Conservation (phyloP, 2,329 filamentous ascomycete genomes). For the Ophiocordyceps camponoti-floridani region DNA sequence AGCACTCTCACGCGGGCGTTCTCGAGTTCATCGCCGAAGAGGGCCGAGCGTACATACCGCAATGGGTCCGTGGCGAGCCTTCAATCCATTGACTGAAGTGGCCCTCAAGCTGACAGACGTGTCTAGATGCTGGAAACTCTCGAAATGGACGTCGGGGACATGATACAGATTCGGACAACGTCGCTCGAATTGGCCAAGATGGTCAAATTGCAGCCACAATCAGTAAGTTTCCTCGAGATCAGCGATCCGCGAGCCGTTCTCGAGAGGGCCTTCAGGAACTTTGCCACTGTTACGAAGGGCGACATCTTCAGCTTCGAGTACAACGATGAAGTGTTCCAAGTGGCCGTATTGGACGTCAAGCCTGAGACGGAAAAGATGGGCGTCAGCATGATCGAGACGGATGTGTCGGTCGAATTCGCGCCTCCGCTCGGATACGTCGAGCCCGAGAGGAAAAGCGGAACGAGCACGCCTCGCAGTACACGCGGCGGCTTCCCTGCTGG, state of each 20-base stretch:
- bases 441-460: conserved; percentile 61
- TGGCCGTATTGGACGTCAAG: conserved; percentile 87
- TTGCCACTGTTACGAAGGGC: conserved; percentile 80
- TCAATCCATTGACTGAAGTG: neutral
- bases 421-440: conserved; percentile 89
- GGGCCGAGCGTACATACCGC: conserved; percentile 85
- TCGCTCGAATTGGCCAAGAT: conserved; percentile 78
- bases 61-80: conserved; percentile 50
- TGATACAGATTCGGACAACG: conserved; percentile 89
- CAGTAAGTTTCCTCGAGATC: conserved; percentile 85
- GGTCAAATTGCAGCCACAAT: conserved; percentile 94
- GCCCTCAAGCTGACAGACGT: conserved; percentile 5
- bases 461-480: conserved; percentile 62
- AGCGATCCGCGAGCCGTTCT: conserved; percentile 93
- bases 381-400: conserved; percentile 90
- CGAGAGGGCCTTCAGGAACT: conserved; percentile 91
- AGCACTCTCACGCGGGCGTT: conserved; percentile 82
- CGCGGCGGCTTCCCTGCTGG: conserved; percentile 48
- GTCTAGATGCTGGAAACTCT: conserved; percentile 83
- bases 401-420: conserved; percentile 91
- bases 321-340: conserved; percentile 85
- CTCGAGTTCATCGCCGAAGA: conserved; percentile 96
- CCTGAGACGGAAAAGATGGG: conserved; percentile 67
- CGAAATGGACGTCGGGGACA: conserved; percentile 74
- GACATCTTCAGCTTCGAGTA: conserved; percentile 95